These are phyloP conservation scores for Populus trichocarpa DNA, from an alignment of 441 rosid genomes.

Conservation along the genomic window DNA sequence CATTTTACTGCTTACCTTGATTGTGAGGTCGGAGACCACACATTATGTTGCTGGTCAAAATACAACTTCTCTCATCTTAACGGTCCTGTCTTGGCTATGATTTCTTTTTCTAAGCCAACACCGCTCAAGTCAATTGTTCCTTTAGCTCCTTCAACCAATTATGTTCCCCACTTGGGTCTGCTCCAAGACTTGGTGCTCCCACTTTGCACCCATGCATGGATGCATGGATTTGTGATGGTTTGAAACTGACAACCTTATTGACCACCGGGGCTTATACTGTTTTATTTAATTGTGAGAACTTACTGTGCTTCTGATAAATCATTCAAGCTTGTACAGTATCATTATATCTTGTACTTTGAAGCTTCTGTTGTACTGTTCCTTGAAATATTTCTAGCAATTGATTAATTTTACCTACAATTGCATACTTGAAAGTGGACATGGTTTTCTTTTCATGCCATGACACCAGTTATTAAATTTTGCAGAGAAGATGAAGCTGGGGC, in stretches of 20 bases:
- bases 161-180: neutral
- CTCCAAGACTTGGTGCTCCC: neutral
- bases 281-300: neutral
- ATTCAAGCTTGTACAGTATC: neutral
- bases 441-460: neutral
- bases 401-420: neutral
- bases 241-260: neutral
- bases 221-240: neutral
- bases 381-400: neutral
- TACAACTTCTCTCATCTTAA: neutral
- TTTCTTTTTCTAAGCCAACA: neutral
- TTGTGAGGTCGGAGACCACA: neutral
- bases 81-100: neutral
- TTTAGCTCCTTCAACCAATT: neutral
- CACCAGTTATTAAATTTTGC: conserved; percentile 9
- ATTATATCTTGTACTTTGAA: neutral
- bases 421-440: neutral
- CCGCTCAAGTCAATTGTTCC: neutral
- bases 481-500: conserved; percentile 30
- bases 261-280: neutral
- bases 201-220: neutral
- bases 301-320: neutral
- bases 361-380: neutral
- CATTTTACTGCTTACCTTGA: neutral
- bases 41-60: neutral